Evolutionary conservation across 345 rosid species (phyloP).

Genomic region (Psidium guajava): DNA sequence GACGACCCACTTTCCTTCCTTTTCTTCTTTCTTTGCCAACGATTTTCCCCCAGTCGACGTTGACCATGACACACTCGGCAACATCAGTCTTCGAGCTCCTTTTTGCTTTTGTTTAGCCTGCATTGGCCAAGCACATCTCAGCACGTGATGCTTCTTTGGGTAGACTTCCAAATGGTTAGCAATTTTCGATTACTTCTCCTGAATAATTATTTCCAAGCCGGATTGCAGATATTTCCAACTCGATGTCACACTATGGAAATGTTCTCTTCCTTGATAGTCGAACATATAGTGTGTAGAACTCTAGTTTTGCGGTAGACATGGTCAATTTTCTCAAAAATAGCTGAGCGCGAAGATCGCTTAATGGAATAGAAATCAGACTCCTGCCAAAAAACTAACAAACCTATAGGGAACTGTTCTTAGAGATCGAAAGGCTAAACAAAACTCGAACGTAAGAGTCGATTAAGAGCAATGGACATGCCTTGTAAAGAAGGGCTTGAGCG

Average conservation of each 20-base stretch:
- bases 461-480: conserved; percentile 13
- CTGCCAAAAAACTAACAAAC: not conserved
- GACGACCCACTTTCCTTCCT: conserved; percentile 79
- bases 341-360: not conserved
- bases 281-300: not conserved
- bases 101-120: conserved; percentile 86
- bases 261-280: not conserved
- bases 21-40: conserved; percentile 31
- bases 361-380: not conserved
- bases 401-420: not conserved
- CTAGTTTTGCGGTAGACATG: not conserved
- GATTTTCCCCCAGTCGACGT: not conserved
- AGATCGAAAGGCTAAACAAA: not conserved
- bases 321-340: not conserved
- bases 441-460: not conserved
- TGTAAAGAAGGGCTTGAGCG: conserved; percentile 69
- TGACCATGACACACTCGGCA: conserved; percentile 36
- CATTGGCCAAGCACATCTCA: not conserved
- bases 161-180: not conserved
- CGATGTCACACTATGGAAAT: not conserved
- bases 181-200: not conserved
- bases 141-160: not conserved
- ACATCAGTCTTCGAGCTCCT: conserved; percentile 43
- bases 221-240: not conserved
- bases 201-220: not conserved